Evolutionary conservation across 345 rosid genomes (phyloP).

Genomic region (Hibiscus trionum): DNA sequence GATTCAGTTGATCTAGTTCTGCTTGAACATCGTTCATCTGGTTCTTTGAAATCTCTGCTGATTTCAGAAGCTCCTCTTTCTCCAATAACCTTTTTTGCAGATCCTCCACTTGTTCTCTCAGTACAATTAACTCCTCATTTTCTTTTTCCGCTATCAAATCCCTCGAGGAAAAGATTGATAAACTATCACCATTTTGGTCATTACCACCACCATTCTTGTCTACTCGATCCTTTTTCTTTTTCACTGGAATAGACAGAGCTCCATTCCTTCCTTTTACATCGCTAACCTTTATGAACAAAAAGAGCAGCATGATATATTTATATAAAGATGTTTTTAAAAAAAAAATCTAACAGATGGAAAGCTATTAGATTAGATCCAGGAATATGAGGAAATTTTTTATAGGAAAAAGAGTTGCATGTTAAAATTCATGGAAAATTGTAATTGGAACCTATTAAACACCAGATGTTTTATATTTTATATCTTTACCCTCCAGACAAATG

Average conservation of each 20-base stretch:
- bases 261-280: constrained; percentile 55
- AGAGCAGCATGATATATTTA: constrained; percentile 7
- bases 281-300: constrained; percentile 25
- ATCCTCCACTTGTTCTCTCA: constrained; percentile 68
- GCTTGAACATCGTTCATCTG: constrained; percentile 37
- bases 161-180: constrained; percentile 39
- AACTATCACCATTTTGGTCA: constrained; percentile 41
- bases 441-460: neutral
- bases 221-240: constrained; percentile 57
- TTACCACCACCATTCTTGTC: constrained; percentile 30
- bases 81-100: constrained; percentile 57
- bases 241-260: constrained; percentile 45
- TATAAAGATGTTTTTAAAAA: neutral
- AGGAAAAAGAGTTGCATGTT: neutral
- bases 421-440: neutral
- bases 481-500: neutral
- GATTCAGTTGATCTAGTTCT: constrained; percentile 55
- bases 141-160: constrained; percentile 45
- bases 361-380: neutral
- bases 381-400: neutral
- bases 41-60: constrained; percentile 44
- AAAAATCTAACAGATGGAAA: neutral
- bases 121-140: constrained; percentile 46
- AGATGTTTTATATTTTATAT: neutral
- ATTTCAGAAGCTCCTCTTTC: constrained; percentile 78